Evolutionary conservation across 306 rosid genomes (phyloP).

Genomic region (Rosa lucieae): DNA sequence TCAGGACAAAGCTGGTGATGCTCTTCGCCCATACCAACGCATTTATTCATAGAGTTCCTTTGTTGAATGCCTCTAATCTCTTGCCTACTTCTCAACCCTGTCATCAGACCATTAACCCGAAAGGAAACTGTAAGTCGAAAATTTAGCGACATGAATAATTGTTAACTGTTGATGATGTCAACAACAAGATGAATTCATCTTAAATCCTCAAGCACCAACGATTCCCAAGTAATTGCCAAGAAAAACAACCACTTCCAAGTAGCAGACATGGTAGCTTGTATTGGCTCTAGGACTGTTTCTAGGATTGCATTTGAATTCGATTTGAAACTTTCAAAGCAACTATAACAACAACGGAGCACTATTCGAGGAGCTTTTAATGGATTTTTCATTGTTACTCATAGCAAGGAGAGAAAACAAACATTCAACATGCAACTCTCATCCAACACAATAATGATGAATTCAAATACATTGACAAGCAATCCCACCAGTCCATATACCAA

Average conservation of each 20-base stretch:
- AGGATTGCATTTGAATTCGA: background rate
- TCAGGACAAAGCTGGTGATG: slow-evolving; percentile 22
- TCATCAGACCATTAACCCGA: background rate
- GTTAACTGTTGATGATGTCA: background rate
- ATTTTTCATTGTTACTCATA: background rate
- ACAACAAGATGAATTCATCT: background rate
- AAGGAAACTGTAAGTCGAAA: background rate
- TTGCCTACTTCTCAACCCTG: slow-evolving; percentile 20
- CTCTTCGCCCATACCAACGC: background rate
- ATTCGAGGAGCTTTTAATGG: background rate
- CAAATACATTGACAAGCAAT: background rate
- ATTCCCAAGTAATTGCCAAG: background rate
- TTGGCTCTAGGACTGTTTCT: background rate
- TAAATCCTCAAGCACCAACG: background rate
- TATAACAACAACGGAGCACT: background rate
- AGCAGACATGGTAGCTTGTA: background rate
- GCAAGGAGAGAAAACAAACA: background rate
- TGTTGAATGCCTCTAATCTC: slow-evolving; percentile 13
- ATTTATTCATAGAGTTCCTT: background rate
- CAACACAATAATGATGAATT: background rate
- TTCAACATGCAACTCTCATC: background rate
- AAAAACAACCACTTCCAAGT: background rate
- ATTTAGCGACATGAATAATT: background rate
- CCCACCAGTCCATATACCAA: background rate
- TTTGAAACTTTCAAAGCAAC: background rate